Evolutionary conservation across 2,329 filamentous ascomycete species (phyloP), one percentile per base, ranked within the genome.

Genomic region (Pseudogymnoascus sp.): DNA sequence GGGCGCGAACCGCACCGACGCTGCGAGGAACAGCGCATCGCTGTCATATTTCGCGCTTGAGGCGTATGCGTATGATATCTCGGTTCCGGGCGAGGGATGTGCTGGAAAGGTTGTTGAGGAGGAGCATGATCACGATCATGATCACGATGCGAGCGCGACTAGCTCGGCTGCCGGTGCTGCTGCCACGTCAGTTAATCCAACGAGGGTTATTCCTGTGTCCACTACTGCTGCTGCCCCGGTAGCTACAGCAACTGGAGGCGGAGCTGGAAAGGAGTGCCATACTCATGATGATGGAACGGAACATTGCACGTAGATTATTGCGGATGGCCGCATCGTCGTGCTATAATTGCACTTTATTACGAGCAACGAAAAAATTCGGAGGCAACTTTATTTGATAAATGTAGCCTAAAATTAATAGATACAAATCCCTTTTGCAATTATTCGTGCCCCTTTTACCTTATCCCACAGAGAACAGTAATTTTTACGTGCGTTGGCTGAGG

Each of bases 11-110:
- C 74, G 77, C 4, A 78, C 79, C 25, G 76, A 80, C 2, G 75
- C 80, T 4, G 81, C 77, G 2, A 75, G 80, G 28, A 86, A 90
- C 73, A 86, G 81, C 33, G 81, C 88, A 65, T 80, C 81, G 0
- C 76, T 90, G 43, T 84, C 88, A 73, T 88, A 86, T 72, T 90
- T 90, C 71, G 87, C 88, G 4, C 80, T 88, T 5, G 85, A 89
- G 63, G 84, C 79, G 1, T 90, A 87, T 72, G 86, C 86, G 0
- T 84, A 81, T 66, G 86, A 89, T 64, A 79, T 89, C 68, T 83
- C 83, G 6, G 76, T 83, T 4, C 86, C 86, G 0, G 86, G 86
- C 0, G 78, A 81, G 28, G 87, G 87, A 0, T 89, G 87, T 71
- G 71, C 81, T 0, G 85, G 86, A 2, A 76, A 76, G 52, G 41